phyloP scores from a whole-genome alignment of 805 yeast genomes.

The Cyberlindnera mississippiensis region DNA sequence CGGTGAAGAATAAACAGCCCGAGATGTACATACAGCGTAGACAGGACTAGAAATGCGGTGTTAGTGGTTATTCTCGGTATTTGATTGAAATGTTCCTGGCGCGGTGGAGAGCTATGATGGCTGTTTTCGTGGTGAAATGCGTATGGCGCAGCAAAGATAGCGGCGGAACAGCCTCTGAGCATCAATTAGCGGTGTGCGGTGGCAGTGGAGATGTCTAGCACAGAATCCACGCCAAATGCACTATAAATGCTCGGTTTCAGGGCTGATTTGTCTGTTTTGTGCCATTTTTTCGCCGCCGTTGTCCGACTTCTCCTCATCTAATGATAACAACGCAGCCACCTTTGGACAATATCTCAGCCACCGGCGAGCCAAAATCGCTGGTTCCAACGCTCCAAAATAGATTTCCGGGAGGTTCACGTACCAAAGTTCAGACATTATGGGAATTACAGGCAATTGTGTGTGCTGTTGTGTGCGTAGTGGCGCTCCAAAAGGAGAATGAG shows the following conservation, averaged over 20 bases:
- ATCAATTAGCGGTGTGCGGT: background rate
- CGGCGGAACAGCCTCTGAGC: background rate
- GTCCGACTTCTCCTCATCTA: background rate
- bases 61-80: slow-evolving; percentile 1
- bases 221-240: no score
- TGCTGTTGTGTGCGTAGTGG: background rate
- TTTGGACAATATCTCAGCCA: background rate
- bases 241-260: no score
- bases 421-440: slow-evolving; percentile 70
- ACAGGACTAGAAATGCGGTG: slow-evolving; percentile 45
- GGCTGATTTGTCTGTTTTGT: no score
- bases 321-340: background rate
- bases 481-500: background rate
- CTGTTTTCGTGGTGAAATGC: background rate
- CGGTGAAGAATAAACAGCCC: no score
- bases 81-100: background rate
- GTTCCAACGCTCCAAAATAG: no score
- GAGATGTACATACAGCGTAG: slow-evolving; percentile 47
- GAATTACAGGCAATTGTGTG: slow-evolving; percentile 3
- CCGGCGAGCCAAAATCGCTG: no score
- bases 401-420: slow-evolving; percentile 36
- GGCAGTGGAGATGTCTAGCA: no score
- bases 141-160: background rate
- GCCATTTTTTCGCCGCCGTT: no score
- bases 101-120: background rate